Evolutionary conservation across 2,329 filamentous ascomycete genomes (phyloP).

Genomic region (Pezicula neosporulosa): DNA sequence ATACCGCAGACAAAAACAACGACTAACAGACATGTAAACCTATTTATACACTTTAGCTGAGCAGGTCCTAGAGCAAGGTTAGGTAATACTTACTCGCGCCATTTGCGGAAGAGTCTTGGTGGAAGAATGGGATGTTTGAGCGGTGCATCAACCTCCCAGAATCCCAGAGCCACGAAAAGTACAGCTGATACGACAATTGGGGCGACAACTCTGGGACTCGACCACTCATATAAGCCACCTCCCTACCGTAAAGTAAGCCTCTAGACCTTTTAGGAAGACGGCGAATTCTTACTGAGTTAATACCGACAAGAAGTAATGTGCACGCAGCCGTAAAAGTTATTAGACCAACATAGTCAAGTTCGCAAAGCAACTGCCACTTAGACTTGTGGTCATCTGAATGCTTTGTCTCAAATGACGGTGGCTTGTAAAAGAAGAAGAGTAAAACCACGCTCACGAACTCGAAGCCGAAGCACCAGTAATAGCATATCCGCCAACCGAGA

Average conservation of each 20-base stretch:
- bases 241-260: slow-evolving; percentile 13
- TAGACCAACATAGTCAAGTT: slow-evolving; percentile 43
- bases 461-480: slow-evolving; percentile 32
- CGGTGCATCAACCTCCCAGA: slow-evolving; percentile 25
- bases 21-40: slow-evolving; percentile 28
- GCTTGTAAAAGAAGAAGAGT: slow-evolving; percentile 41
- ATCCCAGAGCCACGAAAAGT: slow-evolving; percentile 23
- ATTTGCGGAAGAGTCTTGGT: slow-evolving; percentile 25
- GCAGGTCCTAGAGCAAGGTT: too few relatives aligned
- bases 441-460: slow-evolving; percentile 22
- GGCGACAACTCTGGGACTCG: slow-evolving; percentile 15
- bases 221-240: slow-evolving; percentile 25
- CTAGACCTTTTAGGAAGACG: not conserved
- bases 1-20: slow-evolving; percentile 30
- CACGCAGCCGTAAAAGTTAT: slow-evolving; percentile 27
- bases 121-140: slow-evolving; percentile 28
- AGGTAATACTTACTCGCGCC: slow-evolving; percentile 2
- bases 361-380: slow-evolving; percentile 33
- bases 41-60: not conserved
- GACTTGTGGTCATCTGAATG: slow-evolving; percentile 31
- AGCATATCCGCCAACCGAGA: slow-evolving; percentile 27
- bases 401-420: slow-evolving; percentile 34
- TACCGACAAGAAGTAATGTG: slow-evolving; percentile 26
- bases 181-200: slow-evolving; percentile 23
- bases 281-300: slow-evolving; percentile 14